Base-by-base conservation (phyloP, 2,329 filamentous ascomycete genomes). In the Verticillium isaacii region DNA sequence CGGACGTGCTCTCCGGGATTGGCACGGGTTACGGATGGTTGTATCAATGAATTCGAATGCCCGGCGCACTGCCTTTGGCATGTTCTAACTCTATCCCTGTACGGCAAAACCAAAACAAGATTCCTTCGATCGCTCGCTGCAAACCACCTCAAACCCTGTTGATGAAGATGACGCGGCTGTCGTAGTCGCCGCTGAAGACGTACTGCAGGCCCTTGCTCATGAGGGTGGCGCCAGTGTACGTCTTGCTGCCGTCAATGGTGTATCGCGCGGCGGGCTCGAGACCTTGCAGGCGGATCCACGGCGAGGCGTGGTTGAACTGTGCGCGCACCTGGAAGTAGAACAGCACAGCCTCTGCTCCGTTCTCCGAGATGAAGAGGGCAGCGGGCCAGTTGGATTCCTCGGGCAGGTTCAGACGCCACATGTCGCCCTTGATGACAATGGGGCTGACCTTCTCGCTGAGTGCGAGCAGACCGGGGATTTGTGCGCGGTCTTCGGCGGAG, bases 131-230 rank as follows among this genome's bases (percentile, higher is more conserved):
- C 34, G 37, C 37, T 41, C 37, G 37, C n/a, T 25, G 34, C 34
- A 14, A 36, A 36, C 9, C 9, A 7, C 39, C n/a, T 67, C 41
- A 80, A 61, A 73, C 64, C 68, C 72, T 85, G 65, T 85, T 77
- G 61, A 89, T 66, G 59, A 84, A 78, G 6, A 88, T 76, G 34
- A 89, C 73, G 65, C 77, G 78, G 65, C 86, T 89, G 64, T 84
- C 78, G 65, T 85, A 87, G 65, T 88, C 85, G 0, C 72, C 75
- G 0, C 73, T 67, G 65, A 86, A 82, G 5, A 71, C 66, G 70
- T 81, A 77, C 71, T 87, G 84, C 41, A 89, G 67, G 0, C 86
- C 87, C 1, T 78, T 77, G 64, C 86, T 88, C 84, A 89, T 88
- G 68, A 89, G 75, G 8, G 84, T 88, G 11, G 80, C 78, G 0